Conservation (phyloP, 1,139 yeast species). For the Pichia sp. region DNA sequence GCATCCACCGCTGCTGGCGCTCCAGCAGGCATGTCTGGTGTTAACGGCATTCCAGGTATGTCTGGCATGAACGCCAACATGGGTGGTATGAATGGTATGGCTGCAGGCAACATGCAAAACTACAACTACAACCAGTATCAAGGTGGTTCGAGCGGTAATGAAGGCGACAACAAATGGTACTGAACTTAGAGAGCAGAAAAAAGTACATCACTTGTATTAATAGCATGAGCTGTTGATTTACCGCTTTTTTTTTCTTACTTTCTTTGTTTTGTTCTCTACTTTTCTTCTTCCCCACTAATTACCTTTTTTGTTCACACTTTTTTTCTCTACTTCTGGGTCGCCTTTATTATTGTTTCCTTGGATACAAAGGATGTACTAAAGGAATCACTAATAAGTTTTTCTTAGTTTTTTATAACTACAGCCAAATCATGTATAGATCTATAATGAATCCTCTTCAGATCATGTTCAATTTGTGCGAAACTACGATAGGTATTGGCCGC, state of each 20-base stretch:
- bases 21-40: constrained; percentile 7
- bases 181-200: not conserved
- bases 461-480: not conserved
- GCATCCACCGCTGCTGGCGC: constrained; percentile 5
- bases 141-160: constrained; percentile 12
- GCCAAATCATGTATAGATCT: not conserved
- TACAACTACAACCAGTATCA: constrained; percentile 12
- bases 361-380: not conserved
- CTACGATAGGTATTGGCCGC: not conserved
- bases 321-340: constrained; percentile 5
- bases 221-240: not conserved
- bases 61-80: constrained; percentile 1
- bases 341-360: not conserved
- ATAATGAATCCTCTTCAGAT: not conserved
- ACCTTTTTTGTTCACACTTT: not conserved
- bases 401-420: constrained; percentile 4
- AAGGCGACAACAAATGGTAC: constrained; percentile 14
- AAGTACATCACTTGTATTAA: not conserved
- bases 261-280: constrained; percentile 2
- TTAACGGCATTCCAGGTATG: constrained; percentile 6
- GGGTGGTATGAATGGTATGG: constrained; percentile 9
- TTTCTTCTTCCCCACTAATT: not conserved
- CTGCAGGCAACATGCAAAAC: constrained; percentile 4
- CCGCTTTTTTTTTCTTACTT: not conserved
- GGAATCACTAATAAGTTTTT: not conserved